phyloP scores from a whole-genome alignment of 331 rosid genomes.

The Malus hybrid region DNA sequence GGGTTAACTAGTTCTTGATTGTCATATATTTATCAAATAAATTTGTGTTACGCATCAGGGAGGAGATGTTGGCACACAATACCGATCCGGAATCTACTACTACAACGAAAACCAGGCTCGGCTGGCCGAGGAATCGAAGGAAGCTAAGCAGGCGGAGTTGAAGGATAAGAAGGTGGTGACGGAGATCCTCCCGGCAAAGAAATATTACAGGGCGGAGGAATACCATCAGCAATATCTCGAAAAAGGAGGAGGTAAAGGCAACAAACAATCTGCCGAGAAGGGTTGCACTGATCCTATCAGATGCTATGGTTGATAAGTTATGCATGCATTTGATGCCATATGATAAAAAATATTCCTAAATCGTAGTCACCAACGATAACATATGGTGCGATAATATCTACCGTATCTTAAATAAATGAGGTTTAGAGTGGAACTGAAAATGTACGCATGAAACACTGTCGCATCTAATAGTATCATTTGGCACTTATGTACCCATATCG shows the following conservation, averaged over 20 bases:
- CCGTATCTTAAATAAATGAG: not conserved
- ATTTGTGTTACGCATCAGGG: conserved; percentile 32
- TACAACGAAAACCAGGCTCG: conserved; percentile 57
- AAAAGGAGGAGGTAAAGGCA: conserved; percentile 64
- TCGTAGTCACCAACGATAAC: not conserved
- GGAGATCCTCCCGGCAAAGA: conserved; percentile 76
- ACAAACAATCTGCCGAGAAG: conserved; percentile 57
- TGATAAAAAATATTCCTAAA: not conserved
- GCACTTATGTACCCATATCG: not conserved
- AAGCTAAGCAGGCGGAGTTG: conserved; percentile 53
- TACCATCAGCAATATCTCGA: conserved; percentile 91
- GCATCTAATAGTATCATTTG: not conserved
- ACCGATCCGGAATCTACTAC: conserved; percentile 81
- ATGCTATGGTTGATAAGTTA: conserved; percentile 55
- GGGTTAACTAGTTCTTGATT: no score
- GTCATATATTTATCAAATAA: no score
- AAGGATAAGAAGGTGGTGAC: conserved; percentile 47
- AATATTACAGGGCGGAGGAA: conserved; percentile 84
- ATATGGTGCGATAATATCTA: not conserved
- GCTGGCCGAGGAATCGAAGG: conserved; percentile 70
- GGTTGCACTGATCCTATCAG: conserved; percentile 81
- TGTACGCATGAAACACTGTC: not conserved
- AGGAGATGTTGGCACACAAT: conserved; percentile 71
- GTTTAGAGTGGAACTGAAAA: not conserved
- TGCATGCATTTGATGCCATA: not conserved